A percentile compares a stretch with the other conserved stretches of the same genome.
phyloP scores from a whole-genome alignment of 129 eudicot genomes.

The Flaveria bidentis region DNA sequence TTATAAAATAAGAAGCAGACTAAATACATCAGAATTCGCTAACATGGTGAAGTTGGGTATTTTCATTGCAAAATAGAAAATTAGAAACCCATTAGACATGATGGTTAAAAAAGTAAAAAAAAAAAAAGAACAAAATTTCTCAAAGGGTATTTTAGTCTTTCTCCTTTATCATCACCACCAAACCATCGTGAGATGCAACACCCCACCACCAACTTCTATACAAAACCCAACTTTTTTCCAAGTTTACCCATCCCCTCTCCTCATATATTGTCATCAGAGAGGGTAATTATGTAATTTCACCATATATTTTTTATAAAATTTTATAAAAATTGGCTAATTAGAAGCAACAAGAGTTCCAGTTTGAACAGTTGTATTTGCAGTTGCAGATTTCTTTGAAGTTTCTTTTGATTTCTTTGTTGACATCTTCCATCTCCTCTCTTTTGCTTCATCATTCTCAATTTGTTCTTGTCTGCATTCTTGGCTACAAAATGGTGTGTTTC shows the following conservation, averaged over 20 bases:
- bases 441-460: constrained; percentile 79
- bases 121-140: constrained; percentile 37
- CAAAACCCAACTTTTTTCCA: constrained; percentile 19
- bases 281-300: constrained; percentile 39
- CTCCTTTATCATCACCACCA: constrained; percentile 11
- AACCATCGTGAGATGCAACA: not conserved
- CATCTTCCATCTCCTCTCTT: constrained; percentile 63
- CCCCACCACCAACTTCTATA: constrained; percentile 28
- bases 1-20: not conserved
- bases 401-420: constrained; percentile 57
- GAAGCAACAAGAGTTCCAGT: constrained; percentile 71
- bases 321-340: constrained; percentile 24
- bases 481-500: constrained; percentile 91
- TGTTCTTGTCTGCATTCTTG: constrained; percentile 96
- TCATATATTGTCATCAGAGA: constrained; percentile 38
- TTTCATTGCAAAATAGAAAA: constrained; percentile 21
- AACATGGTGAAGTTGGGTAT: constrained; percentile 27
- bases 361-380: constrained; percentile 57
- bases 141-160: constrained; percentile 36
- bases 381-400: constrained; percentile 50
- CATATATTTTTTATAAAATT: constrained; percentile 13
- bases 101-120: not conserved
- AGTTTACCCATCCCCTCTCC: constrained; percentile 32
- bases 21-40: not conserved
- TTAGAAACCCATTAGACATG: constrained; percentile 25